These are phyloP conservation scores for Suillus subluteus DNA, from an alignment of 768 basidiomycete species.

Conservation along the genomic window DNA sequence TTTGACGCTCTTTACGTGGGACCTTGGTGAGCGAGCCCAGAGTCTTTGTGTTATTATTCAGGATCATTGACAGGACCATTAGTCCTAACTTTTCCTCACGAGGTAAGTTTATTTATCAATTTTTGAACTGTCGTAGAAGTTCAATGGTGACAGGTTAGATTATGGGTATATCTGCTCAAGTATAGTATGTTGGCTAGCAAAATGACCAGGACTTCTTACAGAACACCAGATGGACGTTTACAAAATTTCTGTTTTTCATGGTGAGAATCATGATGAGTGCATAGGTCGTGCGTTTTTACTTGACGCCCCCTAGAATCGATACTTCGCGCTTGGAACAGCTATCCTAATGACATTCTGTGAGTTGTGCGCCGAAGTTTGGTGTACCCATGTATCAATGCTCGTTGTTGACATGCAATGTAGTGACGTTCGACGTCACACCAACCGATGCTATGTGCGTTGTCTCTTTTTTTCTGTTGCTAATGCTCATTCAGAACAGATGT, in stretches of 20 bases:
- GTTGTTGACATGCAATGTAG: neutral
- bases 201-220: neutral
- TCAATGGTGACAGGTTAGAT: constrained; percentile 7
- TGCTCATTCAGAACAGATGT: constrained; percentile 6
- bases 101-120: constrained; percentile 1
- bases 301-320: constrained; percentile 9
- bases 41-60: neutral
- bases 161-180: constrained; percentile 12
- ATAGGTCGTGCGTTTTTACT: neutral
- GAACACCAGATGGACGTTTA: constrained; percentile 5
- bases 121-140: too few relatives aligned
- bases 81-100: constrained; percentile 13
- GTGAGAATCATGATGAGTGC: constrained; percentile 4
- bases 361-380: neutral
- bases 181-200: neutral
- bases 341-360: constrained; percentile 10
- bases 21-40: constrained; percentile 4
- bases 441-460: constrained; percentile 6
- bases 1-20: constrained; percentile 9
- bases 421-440: constrained; percentile 1
- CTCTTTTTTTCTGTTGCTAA: neutral
- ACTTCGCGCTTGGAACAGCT: constrained; percentile 8
- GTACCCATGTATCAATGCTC: neutral
- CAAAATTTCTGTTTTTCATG: constrained; percentile 8
- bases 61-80: neutral